These are phyloP conservation scores for Somion occarium DNA, from an alignment of 1,284 basidiomycete species.

Conservation along the genomic window DNA sequence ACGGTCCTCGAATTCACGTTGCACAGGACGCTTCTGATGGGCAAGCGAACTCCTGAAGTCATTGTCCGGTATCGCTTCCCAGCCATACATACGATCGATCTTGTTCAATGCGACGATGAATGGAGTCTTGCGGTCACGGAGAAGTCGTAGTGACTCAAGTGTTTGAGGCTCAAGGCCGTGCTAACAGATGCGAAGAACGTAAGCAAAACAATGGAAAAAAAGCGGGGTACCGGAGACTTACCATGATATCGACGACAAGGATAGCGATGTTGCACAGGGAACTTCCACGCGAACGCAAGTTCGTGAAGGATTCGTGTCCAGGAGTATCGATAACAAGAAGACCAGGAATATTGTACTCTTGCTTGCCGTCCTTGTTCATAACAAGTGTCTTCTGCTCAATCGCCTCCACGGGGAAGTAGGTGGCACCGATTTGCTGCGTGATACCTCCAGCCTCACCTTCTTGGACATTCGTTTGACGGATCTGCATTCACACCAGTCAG, in stretches of 20 bases:
- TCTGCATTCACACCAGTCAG: slow-evolving; percentile 43
- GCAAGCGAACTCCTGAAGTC: slow-evolving; percentile 90
- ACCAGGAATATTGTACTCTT: slow-evolving; percentile 97
- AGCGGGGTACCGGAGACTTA: slow-evolving; percentile 29
- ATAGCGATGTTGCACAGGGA: slow-evolving; percentile 99
- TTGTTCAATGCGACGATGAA: slow-evolving; percentile 99
- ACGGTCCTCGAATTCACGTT: slow-evolving; percentile 93
- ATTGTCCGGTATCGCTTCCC: slow-evolving; percentile 88
- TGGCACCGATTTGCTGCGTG: slow-evolving; percentile 99
- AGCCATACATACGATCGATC: slow-evolving; percentile 97
- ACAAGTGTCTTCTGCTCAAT: slow-evolving; percentile 92
- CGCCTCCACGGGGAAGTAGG: slow-evolving; percentile 98
- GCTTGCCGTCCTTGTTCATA: slow-evolving; percentile 81
- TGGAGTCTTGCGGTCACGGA: slow-evolving; percentile 94
- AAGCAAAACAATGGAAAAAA: slow-evolving; percentile 1
- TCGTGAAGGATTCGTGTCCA: slow-evolving; percentile 99
- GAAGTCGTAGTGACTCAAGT: slow-evolving; percentile 89
- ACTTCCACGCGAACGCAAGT: slow-evolving; percentile 92
- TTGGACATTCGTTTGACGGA: slow-evolving; percentile 99
- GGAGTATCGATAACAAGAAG: slow-evolving; percentile 97
- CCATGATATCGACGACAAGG: slow-evolving; percentile 98
- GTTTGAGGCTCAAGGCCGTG: slow-evolving; percentile 98
- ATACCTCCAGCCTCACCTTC: slow-evolving; percentile 99
- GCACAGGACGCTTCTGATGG: slow-evolving; percentile 79
- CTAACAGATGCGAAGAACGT: slow-evolving; percentile 33